Percentiles rank a stretch among this genome's conserved stretches.
Evolutionary conservation across 495 filamentous ascomycete genomes (phyloP).

Genomic region (Cudoniella acicularis): DNA sequence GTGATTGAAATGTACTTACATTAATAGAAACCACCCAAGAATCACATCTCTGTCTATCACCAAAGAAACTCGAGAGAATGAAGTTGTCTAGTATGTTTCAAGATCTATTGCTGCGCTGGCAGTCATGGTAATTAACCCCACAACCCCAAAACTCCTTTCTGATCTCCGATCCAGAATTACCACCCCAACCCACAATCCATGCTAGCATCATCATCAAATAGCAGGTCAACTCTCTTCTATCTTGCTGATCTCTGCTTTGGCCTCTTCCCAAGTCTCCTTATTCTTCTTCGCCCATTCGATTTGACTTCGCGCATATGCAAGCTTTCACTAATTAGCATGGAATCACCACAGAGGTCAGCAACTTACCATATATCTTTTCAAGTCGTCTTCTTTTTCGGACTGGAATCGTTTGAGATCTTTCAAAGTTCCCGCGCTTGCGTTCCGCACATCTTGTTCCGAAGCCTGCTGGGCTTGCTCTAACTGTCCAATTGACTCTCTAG

Average conservation of each 20-base stretch:
- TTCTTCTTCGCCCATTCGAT: constrained; percentile 99
- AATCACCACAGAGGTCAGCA: neutral
- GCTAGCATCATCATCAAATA: neutral
- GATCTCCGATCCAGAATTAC: constrained; percentile 6
- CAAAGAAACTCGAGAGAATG: no score
- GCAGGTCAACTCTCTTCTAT: constrained; percentile 51
- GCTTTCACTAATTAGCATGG: constrained; percentile 43
- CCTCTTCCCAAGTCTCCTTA: constrained; percentile 93
- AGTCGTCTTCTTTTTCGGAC: constrained; percentile 87
- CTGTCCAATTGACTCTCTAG: constrained; percentile 68
- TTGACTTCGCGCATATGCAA: constrained; percentile 90
- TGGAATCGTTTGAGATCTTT: constrained; percentile 92
- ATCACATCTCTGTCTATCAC: no score
- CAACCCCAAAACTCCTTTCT: constrained; percentile 2
- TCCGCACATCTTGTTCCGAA: constrained; percentile 83
- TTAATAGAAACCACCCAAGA: no score
- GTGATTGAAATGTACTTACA: no score
- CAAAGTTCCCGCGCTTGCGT: constrained; percentile 80
- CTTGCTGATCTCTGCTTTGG: constrained; percentile 86
- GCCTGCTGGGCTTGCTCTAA: constrained; percentile 86
- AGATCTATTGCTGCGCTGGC: constrained; percentile 6
- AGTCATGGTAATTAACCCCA: constrained; percentile 9
- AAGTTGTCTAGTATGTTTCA: no score
- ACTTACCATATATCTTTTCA: constrained; percentile 92
- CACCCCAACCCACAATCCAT: neutral